Evolutionary conservation across 1,139 yeast species (phyloP), one percentile per base, ranked within the genome.

Genomic region (Lodderomyces oxycetoniae): DNA sequence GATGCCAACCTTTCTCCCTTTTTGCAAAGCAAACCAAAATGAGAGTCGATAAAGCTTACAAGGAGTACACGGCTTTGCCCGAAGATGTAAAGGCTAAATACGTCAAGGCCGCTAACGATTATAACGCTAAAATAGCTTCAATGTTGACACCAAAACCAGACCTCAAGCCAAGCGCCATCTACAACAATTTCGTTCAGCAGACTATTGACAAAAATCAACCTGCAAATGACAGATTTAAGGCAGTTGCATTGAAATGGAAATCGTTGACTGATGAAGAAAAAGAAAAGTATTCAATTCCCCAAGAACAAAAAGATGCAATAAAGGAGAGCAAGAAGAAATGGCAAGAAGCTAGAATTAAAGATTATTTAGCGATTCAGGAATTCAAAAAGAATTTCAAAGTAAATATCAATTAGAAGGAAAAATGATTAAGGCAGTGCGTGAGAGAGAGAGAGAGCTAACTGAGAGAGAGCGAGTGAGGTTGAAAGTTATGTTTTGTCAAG

Each of bases 91-190:
- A 55, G 44, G 56, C 46, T 9, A 35, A 32, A 4, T 63, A 37
- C 40, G 37, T 46, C 17, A 43, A 36, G 4, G 48, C 53, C 34
- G 64, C 65, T 13, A 54, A 52, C 13, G 53, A 46, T 22, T 46
- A 45, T 43, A 63, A 66, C 42, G 57, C 49, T 5, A 54, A 54
- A 34, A 48, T 48, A 33, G 40, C 44, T 31, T 38, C 52, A 30
- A 41, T 50, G 9, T 64, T 47, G 45, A 49, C 55, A 3, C 64
- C 68, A 5, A 60, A 57, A 41, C 73, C 71, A 31, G 71, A 71
- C 31, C 57, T 55, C 38, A 46, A 50, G 9, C 66, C 69, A 3
- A 49, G 56, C 4, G 41, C 41, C 28, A 55, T 56, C 5, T 66
- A 56, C 46, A 61, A 67, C 21, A 44, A 48, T 20, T 67, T 45